These are phyloP conservation scores for Ceratobasidium sp. DNA, from an alignment of 1,284 basidiomycete genomes.

Conservation along the genomic window DNA sequence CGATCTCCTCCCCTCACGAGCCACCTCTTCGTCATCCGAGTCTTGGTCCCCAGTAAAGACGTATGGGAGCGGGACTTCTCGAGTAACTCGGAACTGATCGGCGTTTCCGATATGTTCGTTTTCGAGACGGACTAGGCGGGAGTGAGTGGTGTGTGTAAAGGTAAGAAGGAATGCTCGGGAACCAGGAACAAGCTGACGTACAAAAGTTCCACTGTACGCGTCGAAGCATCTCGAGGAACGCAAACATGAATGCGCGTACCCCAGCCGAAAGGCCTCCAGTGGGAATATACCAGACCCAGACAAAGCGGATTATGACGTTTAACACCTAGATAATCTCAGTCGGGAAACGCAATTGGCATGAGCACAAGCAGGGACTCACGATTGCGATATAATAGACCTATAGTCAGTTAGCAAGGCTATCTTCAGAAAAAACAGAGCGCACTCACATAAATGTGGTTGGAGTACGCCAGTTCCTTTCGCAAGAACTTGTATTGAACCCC, in stretches of 20 bases:
- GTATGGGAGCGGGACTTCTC: conserved; percentile 84
- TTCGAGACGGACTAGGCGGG: conserved; percentile 76
- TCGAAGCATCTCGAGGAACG: conserved; percentile 81
- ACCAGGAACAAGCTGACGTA: conserved; percentile 64
- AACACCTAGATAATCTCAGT: conserved; percentile 64
- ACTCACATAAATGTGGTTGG: conserved; percentile 70
- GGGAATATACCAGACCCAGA: conserved; percentile 86
- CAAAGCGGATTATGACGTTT: conserved; percentile 83
- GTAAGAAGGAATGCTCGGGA: too few relatives aligned
- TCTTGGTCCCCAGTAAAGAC: conserved; percentile 63
- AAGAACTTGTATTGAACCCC: conserved; percentile 71
- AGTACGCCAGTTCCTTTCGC: conserved; percentile 81
- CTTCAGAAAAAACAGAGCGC: not conserved
- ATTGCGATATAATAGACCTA: conserved; percentile 84
- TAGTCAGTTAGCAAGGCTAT: conserved; percentile 15
- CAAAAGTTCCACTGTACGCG: conserved; percentile 95
- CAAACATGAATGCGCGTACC: conserved; percentile 77
- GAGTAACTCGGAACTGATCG: conserved; percentile 84
- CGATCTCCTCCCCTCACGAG: conserved; percentile 2
- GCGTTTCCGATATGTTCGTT: conserved; percentile 89
- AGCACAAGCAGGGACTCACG: conserved; percentile 61
- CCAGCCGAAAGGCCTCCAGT: conserved; percentile 64
- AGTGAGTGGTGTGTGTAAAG: not conserved
- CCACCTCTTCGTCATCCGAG: conserved; percentile 50
- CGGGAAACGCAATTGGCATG: not conserved